Percentiles rank a stretch among this genome's conserved stretches.
phyloP scores from a whole-genome alignment of 179 eudicot species.

The Sideroxylon spinosum region DNA sequence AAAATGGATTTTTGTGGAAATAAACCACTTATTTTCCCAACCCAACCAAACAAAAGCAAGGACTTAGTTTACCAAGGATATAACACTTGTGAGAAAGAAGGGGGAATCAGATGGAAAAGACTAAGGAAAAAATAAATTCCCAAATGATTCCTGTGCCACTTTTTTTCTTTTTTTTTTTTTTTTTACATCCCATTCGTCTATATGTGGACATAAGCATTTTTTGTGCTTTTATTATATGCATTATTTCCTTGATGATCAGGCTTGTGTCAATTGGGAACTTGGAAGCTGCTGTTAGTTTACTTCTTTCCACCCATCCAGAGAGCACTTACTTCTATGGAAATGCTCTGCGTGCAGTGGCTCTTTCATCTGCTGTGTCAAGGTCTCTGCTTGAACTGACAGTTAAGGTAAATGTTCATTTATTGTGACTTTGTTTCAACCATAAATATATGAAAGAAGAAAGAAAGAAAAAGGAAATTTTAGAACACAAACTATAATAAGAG shows the following conservation, averaged over 20 bases:
- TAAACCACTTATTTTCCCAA: background rate
- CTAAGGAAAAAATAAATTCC: background rate
- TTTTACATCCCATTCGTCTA: background rate
- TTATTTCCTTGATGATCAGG: slow-evolving; percentile 39
- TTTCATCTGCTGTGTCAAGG: slow-evolving; percentile 88
- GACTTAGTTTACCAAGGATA: background rate
- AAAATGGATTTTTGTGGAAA: background rate
- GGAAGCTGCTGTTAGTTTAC: slow-evolving; percentile 93
- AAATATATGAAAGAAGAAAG: background rate
- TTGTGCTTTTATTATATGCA: slow-evolving; percentile 1
- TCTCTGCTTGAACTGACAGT: slow-evolving; percentile 93
- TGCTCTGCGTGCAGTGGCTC: slow-evolving; percentile 96
- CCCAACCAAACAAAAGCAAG: background rate
- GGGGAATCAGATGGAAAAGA: background rate
- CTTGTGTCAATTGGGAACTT: slow-evolving; percentile 89
- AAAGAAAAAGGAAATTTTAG: background rate
- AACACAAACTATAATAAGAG: background rate
- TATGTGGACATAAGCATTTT: background rate
- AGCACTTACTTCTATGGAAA: slow-evolving; percentile 83
- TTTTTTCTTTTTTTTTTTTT: background rate
- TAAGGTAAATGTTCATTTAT: slow-evolving; percentile 48
- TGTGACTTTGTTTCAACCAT: background rate
- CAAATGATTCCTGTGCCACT: background rate
- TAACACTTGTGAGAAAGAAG: background rate
- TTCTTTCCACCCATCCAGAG: slow-evolving; percentile 93